A percentile compares a stretch with the other conserved stretches of the same genome.
phyloP scores from a whole-genome alignment of 2,329 filamentous ascomycete species.

The Cryphonectria carpinicola region DNA sequence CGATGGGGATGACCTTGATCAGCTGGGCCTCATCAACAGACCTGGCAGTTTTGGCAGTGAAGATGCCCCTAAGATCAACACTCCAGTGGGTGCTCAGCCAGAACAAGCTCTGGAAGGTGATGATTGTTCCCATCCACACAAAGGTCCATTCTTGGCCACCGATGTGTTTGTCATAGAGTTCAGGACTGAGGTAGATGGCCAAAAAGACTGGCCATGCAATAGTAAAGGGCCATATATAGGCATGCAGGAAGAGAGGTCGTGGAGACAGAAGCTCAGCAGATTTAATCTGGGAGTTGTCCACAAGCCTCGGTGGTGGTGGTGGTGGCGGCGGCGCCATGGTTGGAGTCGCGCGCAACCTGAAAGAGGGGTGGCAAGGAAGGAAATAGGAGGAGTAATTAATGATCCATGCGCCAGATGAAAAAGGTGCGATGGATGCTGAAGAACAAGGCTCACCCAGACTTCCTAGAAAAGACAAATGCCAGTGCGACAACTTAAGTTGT shows the following conservation, averaged over 20 bases:
- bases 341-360: conserved; percentile 17
- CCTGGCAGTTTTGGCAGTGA: conserved; percentile 75
- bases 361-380: conserved; percentile 13
- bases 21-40: conserved; percentile 75
- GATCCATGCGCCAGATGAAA: conserved; percentile 15
- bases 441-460: not conserved
- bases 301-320: conserved; percentile 54
- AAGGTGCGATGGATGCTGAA: conserved; percentile 1
- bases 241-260: conserved; percentile 76
- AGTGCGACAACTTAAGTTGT: not conserved
- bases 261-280: conserved; percentile 87
- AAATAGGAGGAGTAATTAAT: conserved; percentile 3
- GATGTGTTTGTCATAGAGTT: conserved; percentile 89
- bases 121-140: conserved; percentile 86
- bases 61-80: conserved; percentile 79
- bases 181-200: conserved; percentile 79
- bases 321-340: conserved; percentile 56
- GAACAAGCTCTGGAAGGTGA: conserved; percentile 83
- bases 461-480: not conserved
- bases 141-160: conserved; percentile 97
- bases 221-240: conserved; percentile 91
- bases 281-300: conserved; percentile 89
- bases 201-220: conserved; percentile 93
- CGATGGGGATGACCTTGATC: conserved; percentile 90
- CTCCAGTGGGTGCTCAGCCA: conserved; percentile 99